phyloP scores from a whole-genome alignment of 108 stramenopile genomes.

The Stephanodiscus minutulus region DNA sequence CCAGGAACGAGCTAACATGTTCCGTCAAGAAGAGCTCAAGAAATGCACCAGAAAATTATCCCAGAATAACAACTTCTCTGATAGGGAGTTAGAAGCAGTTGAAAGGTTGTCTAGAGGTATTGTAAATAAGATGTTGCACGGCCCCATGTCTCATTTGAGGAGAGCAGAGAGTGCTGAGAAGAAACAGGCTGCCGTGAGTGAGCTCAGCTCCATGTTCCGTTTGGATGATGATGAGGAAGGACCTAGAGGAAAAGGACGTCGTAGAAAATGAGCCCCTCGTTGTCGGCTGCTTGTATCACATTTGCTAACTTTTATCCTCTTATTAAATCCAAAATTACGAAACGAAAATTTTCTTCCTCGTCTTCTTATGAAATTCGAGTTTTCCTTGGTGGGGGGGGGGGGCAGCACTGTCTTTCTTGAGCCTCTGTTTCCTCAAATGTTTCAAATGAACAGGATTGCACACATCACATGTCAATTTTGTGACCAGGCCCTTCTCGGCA shows the following conservation, averaged over 20 bases:
- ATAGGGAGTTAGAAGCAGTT: constrained; percentile 94
- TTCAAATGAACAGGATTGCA: no score
- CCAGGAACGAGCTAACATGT: constrained; percentile 92
- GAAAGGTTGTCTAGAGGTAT: constrained; percentile 94
- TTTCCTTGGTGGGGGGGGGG: no score
- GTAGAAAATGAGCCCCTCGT: constrained; percentile 31
- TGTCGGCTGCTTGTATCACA: no score
- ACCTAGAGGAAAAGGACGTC: constrained; percentile 34
- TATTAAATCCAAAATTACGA: no score
- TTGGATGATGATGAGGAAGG: constrained; percentile 72
- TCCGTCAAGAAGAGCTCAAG: constrained; percentile 91
- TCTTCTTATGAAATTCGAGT: no score
- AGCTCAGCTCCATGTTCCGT: constrained; percentile 94
- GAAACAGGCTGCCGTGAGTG: constrained; percentile 83
- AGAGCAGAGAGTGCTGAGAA: constrained; percentile 87
- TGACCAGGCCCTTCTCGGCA: no score
- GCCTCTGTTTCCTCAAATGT: no score
- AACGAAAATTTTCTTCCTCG: no score
- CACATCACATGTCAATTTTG: no score
- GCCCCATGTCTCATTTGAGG: constrained; percentile 95
- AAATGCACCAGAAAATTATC: constrained; percentile 89
- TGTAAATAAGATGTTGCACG: constrained; percentile 97
- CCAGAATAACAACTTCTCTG: constrained; percentile 79
- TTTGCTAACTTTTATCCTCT: no score
- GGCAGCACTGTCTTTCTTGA: no score